A percentile compares a stretch with the other conserved stretches of the same genome.
These are phyloP conservation scores for Coelastrella sp. DNA, from an alignment of 139 green algal species.

Conservation along the genomic window DNA sequence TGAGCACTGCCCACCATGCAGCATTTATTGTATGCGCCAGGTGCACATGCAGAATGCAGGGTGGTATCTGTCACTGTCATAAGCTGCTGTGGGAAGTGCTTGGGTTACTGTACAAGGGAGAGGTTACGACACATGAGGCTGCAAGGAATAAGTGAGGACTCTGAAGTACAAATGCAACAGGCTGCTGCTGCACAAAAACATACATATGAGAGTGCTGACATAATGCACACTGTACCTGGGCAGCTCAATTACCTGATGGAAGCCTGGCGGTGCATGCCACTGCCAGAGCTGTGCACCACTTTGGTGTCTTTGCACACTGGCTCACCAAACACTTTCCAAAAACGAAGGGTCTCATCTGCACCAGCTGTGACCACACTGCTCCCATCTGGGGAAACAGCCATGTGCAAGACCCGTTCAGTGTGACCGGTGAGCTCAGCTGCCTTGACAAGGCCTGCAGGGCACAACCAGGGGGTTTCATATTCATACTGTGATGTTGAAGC, in stretches of 20 bases:
- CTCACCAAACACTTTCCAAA: slow-evolving; percentile 93
- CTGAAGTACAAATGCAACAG: neutral
- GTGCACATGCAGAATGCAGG: too few species aligned
- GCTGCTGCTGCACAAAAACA: neutral
- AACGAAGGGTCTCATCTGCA: slow-evolving; percentile 95
- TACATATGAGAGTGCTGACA: neutral
- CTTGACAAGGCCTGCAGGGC: neutral
- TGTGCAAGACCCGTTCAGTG: slow-evolving; percentile 94
- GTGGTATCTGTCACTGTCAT: too few species aligned
- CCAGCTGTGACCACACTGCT: slow-evolving; percentile 69
- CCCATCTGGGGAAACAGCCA: slow-evolving; percentile 94
- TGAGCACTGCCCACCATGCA: slow-evolving; percentile 4
- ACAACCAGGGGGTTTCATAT: too few species aligned
- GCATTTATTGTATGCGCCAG: neutral
- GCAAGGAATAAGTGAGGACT: too few species aligned
- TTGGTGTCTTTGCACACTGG: neutral
- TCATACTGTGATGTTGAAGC: too few species aligned
- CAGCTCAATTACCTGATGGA: neutral
- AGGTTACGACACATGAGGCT: neutral
- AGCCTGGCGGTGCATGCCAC: neutral
- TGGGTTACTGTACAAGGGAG: too few species aligned
- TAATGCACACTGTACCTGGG: neutral
- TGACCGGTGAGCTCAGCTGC: slow-evolving; percentile 94
- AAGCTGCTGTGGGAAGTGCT: too few species aligned
- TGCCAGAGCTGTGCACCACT: slow-evolving; percentile 14